phyloP scores from a whole-genome alignment of 2,329 filamentous ascomycete genomes.

The Mariannaea elegans region DNA sequence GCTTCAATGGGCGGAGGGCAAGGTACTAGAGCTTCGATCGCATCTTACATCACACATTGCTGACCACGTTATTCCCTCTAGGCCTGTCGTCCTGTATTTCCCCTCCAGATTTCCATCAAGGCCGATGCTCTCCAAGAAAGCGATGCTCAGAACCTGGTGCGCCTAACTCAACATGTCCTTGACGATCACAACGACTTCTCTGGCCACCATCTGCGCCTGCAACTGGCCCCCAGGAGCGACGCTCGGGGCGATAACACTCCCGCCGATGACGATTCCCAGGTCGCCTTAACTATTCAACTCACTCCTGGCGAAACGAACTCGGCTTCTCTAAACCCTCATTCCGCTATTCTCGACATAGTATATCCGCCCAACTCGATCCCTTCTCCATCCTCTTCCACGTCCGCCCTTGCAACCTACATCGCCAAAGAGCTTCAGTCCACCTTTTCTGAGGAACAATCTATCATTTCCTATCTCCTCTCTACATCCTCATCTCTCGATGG shows the following conservation, averaged over 20 bases:
- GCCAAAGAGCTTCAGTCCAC: constrained; percentile 79
- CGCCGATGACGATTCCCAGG: constrained; percentile 54
- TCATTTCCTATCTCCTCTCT: constrained; percentile 78
- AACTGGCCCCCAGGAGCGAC: constrained; percentile 43
- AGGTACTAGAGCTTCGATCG: constrained; percentile 60
- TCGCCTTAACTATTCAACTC: constrained; percentile 77
- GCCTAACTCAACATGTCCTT: constrained; percentile 84
- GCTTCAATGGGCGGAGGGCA: constrained; percentile 90
- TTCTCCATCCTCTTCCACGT: constrained; percentile 73
- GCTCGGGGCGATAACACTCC: constrained; percentile 23
- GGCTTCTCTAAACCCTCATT: constrained; percentile 73
- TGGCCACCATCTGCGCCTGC: constrained; percentile 77
- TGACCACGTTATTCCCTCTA: constrained; percentile 48
- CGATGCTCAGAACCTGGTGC: constrained; percentile 78
- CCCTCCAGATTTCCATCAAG: constrained; percentile 81
- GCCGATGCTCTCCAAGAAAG: constrained; percentile 70
- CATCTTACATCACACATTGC: neutral
- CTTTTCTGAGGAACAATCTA: constrained; percentile 89
- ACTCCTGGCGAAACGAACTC: constrained; percentile 68
- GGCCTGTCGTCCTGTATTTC: constrained; percentile 89
- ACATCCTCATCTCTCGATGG: constrained; percentile 58
- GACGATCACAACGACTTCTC: constrained; percentile 89
- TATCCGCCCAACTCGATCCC: constrained; percentile 77
- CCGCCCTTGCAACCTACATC: constrained; percentile 78
- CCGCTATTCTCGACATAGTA: constrained; percentile 77